These are phyloP conservation scores for Hyphopichia khmerensis DNA, from an alignment of 1,139 yeast genomes.

Conservation along the genomic window DNA sequence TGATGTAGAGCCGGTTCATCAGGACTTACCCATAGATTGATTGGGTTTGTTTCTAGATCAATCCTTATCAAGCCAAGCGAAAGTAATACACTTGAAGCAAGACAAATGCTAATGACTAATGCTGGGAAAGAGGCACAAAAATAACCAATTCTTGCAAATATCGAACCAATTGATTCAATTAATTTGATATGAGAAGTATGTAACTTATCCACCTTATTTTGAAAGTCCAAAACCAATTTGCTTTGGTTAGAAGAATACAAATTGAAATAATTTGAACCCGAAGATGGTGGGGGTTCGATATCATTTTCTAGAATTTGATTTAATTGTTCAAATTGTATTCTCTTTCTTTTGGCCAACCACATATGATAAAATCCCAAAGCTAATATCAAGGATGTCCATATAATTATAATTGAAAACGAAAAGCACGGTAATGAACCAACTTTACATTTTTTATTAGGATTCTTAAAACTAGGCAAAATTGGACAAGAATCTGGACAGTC, in stretches of 20 bases:
- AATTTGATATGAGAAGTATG: conserved; percentile 7
- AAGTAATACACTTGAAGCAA: conserved; percentile 43
- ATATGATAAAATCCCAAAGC: conserved; percentile 40
- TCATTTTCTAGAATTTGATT: conserved; percentile 13
- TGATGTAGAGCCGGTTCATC: conserved; percentile 69
- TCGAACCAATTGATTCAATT: conserved; percentile 17
- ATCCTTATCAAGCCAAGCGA: conserved; percentile 55
- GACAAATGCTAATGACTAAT: conserved; percentile 46
- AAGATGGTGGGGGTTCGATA: background rate
- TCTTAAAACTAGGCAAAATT: conserved; percentile 44
- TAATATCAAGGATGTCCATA: conserved; percentile 43
- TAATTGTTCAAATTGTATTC: conserved; percentile 6
- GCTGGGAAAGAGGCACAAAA: conserved; percentile 62
- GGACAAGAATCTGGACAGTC: conserved; percentile 89
- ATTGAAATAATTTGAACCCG: background rate
- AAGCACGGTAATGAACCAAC: conserved; percentile 72
- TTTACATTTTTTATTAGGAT: conserved; percentile 40
- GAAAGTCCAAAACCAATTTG: background rate
- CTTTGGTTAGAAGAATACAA: background rate
- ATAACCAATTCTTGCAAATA: conserved; percentile 48
- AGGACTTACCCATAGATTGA: conserved; percentile 87
- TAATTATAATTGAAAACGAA: conserved; percentile 57
- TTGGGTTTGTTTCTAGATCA: conserved; percentile 74
- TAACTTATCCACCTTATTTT: background rate
- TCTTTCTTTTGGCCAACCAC: conserved; percentile 22